Evolutionary conservation across 441 rosid genomes (phyloP).

Genomic region (California macrophylla): DNA sequence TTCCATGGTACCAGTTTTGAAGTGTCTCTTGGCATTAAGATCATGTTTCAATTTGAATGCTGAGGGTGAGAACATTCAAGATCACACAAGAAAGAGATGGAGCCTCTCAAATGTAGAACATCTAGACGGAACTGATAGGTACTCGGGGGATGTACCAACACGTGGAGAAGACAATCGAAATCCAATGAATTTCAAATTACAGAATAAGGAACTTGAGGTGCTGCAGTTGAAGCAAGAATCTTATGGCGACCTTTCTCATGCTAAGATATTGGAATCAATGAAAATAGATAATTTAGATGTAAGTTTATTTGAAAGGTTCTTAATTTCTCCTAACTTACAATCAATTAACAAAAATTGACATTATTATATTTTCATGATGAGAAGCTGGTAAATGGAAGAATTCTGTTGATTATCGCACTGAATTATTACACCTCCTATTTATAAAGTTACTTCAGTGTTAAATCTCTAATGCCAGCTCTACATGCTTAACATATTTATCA

Average conservation of each 20-base stretch:
- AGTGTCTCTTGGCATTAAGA: slow-evolving; percentile 60
- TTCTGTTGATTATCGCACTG: background rate
- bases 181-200: slow-evolving; percentile 22
- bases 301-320: slow-evolving; percentile 19
- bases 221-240: slow-evolving; percentile 60
- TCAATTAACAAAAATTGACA: background rate
- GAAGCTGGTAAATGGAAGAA: background rate
- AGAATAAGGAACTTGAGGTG: slow-evolving; percentile 52
- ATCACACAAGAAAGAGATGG: slow-evolving; percentile 47
- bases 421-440: background rate
- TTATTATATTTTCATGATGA: background rate
- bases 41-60: slow-evolving; percentile 34
- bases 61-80: slow-evolving; percentile 30
- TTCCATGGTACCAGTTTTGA: slow-evolving; percentile 58
- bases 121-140: slow-evolving; percentile 15
- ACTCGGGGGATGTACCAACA: slow-evolving; percentile 9
- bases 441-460: background rate
- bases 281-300: slow-evolving; percentile 69
- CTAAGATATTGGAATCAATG: slow-evolving; percentile 54
- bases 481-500: background rate
- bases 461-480: background rate
- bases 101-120: slow-evolving; percentile 31
- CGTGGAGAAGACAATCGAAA: slow-evolving; percentile 9
- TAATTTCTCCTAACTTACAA: background rate
- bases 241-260: slow-evolving; percentile 56